Evolutionary conservation across 106 monocot species (phyloP), one percentile per base, ranked within the genome.

Genomic region (Cymbidium sinense): DNA sequence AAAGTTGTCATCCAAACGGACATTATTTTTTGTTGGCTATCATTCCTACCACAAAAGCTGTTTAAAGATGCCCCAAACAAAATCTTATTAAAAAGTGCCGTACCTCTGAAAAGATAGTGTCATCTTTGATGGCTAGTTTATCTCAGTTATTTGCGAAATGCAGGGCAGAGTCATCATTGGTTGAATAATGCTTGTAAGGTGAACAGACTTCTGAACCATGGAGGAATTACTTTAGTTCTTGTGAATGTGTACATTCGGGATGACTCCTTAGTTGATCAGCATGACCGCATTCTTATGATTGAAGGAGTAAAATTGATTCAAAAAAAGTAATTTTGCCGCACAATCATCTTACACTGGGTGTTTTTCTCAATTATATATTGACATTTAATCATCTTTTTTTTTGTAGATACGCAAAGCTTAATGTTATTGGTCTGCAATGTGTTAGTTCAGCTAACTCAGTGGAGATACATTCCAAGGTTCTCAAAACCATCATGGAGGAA

Each of bases 151-250:
- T 25, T 64, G 2, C 36, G 4, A 9, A 34, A 67, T 88, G 50
- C 82, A 89, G 89, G 89, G 18, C 78, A 55, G 44, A 77, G 70
- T 78, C 84, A 89, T 86, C 34, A 34, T 76, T 89, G 86, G 89
- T 39, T 89, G 83, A 89, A 89, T 73, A 76, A 47, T n/a, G 33
- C 75, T 18, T 43, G 50, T 52, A 44, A 62, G 23, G 39, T 20
- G 3, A 55, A 43, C 31, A 50, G 34, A 21, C 28, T 50, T 11
- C 70, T 88, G 30, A 55, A 75, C 13, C 39, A 71, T 62, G 80
- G 82, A 69, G 79, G 74, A 62, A 52, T 75, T n/a, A 79, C 79
- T 74, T 71, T 89, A 70, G 61, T 82, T 33, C 65, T 86, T 75
- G 44, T 82, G 29, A 75, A 82, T 75, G 23, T 58, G 34, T 75